These are phyloP conservation scores for Penicillium digitatum DNA, from an alignment of 2,329 filamentous ascomycete genomes.

Conservation along the genomic window DNA sequence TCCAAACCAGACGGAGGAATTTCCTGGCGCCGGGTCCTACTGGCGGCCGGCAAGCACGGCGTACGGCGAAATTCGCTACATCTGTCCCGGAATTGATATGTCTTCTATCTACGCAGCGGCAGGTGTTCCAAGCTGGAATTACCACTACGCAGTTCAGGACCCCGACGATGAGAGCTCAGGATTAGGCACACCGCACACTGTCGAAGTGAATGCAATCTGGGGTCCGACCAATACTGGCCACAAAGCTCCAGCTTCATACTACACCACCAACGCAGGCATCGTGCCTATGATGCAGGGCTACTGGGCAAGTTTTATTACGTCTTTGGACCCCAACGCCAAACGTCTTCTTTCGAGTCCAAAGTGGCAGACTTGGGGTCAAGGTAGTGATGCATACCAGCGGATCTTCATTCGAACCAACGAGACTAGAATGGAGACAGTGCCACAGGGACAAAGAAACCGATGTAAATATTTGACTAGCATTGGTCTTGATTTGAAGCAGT, in stretches of 20 bases:
- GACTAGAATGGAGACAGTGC: slow-evolving; percentile 48
- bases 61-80: slow-evolving; percentile 64
- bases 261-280: slow-evolving; percentile 53
- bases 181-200: slow-evolving; percentile 62
- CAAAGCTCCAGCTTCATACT: slow-evolving; percentile 54
- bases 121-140: slow-evolving; percentile 55
- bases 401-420: slow-evolving; percentile 46
- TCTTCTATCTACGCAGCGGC: slow-evolving; percentile 40
- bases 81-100: slow-evolving; percentile 59
- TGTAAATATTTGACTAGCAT: slow-evolving; percentile 52
- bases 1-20: slow-evolving; percentile 41
- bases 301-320: slow-evolving; percentile 69
- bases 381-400: slow-evolving; percentile 31
- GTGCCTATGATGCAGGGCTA: slow-evolving; percentile 64
- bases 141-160: slow-evolving; percentile 66
- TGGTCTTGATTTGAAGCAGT: slow-evolving; percentile 49
- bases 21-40: slow-evolving; percentile 50
- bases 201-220: slow-evolving; percentile 65
- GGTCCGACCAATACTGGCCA: slow-evolving; percentile 55
- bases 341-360: slow-evolving; percentile 46
- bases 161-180: slow-evolving; percentile 51
- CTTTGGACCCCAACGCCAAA: slow-evolving; percentile 61
- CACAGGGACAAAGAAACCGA: slow-evolving; percentile 37
- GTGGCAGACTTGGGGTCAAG: slow-evolving; percentile 49
- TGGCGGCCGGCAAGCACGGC: slow-evolving; percentile 58